Evolutionary conservation across 768 basidiomycete genomes (phyloP).

Genomic region (Phanerochaete carnosa): DNA sequence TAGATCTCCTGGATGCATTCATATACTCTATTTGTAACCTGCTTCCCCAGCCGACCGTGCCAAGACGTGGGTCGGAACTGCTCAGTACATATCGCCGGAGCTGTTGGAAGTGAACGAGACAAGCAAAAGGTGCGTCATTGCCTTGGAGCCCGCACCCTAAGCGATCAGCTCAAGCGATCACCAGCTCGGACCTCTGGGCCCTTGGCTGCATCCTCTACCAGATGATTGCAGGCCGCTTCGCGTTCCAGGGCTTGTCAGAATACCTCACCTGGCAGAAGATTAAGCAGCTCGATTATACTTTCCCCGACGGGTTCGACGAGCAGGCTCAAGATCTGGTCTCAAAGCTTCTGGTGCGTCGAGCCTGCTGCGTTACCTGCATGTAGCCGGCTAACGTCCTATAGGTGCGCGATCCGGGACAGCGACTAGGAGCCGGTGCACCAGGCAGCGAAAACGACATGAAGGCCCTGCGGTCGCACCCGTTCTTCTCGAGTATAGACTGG

Average conservation of each 20-base stretch:
- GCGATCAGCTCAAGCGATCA: neutral
- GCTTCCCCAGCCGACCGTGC: constrained; percentile 42
- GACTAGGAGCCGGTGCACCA: constrained; percentile 54
- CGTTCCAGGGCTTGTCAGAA: constrained; percentile 88
- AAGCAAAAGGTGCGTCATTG: constrained; percentile 60
- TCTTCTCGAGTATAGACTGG: constrained; percentile 62
- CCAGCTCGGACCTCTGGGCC: constrained; percentile 92
- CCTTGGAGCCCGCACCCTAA: neutral
- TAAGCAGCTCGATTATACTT: constrained; percentile 80
- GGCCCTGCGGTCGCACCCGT: constrained; percentile 57
- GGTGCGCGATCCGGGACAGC: constrained; percentile 55
- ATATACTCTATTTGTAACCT: constrained; percentile 14
- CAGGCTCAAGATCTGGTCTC: constrained; percentile 79
- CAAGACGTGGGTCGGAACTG: constrained; percentile 84
- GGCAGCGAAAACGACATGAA: constrained; percentile 35
- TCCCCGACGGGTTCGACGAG: constrained; percentile 82
- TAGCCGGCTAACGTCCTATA: constrained; percentile 29
- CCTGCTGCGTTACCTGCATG: neutral
- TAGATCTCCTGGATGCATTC: constrained; percentile 24
- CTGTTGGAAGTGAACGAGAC: constrained; percentile 72
- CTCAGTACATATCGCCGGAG: constrained; percentile 88
- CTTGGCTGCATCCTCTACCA: constrained; percentile 93
- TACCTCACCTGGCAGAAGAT: constrained; percentile 96
- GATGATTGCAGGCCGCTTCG: constrained; percentile 87
- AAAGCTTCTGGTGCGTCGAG: constrained; percentile 61